Evolutionary conservation across 2,329 filamentous ascomycete species (phyloP), one percentile per base, ranked within the genome.

Genomic region (Fusarium sp.): DNA sequence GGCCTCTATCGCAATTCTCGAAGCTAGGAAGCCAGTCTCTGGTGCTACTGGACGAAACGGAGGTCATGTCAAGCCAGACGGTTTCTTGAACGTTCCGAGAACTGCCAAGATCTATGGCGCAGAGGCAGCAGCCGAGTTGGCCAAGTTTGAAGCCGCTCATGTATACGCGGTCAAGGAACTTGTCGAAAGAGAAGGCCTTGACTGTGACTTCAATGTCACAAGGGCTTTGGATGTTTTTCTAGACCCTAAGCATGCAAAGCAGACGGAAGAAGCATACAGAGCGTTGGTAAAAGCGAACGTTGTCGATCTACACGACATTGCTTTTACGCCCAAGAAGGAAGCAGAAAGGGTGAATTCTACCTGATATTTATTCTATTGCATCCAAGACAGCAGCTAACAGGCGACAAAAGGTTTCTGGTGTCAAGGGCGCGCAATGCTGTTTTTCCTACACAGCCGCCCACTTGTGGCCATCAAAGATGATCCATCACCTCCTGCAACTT

Each of bases 221-320:
- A 84, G 85, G 9, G 80, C 82, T 6, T 77, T 81, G 6, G 84
- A 86, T 68, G 81, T 85, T 4, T 81, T 80, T 30, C 73, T 85
- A n/a, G 76, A 76, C 20, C n/a, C 66, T 1, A 54, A 69, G 7
- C 72, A 79, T 7, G 75, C 78, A 7, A 58, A 56, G 27, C 11
- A 65, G n/a, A 58, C 63, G 5, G 66, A 70, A n/a, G 58, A 56
- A 6, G 37, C 66, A 6, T 69, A 67, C 14, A 64, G 20, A 25
- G 47, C 57, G 40, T 60, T 73, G 10, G 35, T 63, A 6, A 60
- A 60, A 15, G 15, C 60, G 0, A 57, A 62, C 1, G 22, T 30
- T 10, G 60, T 60, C 1, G 27, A 68, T 40, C 11, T 69, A 8
- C 25, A 27, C 3, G 69, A 71, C n/a, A 56, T 72, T 2, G 59